These are phyloP conservation scores for Grosmannia serpens DNA, from an alignment of 2,329 filamentous ascomycete species.

Conservation along the genomic window DNA sequence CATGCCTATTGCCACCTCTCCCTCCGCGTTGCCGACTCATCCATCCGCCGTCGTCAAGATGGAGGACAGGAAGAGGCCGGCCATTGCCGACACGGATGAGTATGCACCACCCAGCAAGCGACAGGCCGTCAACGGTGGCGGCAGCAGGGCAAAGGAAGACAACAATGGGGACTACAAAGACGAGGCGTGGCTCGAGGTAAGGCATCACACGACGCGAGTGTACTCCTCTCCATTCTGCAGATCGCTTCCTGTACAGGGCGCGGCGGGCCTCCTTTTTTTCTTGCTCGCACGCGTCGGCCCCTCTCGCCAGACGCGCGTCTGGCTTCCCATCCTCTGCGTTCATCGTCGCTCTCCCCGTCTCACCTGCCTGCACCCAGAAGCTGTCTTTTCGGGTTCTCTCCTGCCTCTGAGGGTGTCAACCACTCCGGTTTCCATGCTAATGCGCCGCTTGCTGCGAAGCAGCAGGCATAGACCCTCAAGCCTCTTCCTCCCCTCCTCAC, in stretches of 20 bases:
- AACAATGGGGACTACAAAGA: conserved; percentile 42
- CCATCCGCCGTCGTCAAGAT: conserved; percentile 84
- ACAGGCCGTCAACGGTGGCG: conserved; percentile 73
- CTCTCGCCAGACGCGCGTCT: background rate
- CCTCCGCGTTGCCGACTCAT: conserved; percentile 53
- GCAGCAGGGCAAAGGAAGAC: conserved; percentile 40
- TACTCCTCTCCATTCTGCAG: conserved; percentile 2
- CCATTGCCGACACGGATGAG: conserved; percentile 68
- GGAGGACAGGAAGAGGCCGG: conserved; percentile 98
- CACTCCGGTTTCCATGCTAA: conserved; percentile 7
- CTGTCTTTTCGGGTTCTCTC: background rate
- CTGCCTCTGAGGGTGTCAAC: background rate
- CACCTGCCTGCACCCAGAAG: background rate
- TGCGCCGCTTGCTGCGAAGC: conserved; percentile 5
- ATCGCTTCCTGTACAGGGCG: background rate
- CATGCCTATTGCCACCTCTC: conserved; percentile 77
- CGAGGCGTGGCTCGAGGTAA: conserved; percentile 54
- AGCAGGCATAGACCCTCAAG: conserved; percentile 14
- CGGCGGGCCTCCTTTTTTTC: background rate
- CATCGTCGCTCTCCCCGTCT: background rate
- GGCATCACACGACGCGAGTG: conserved; percentile 27
- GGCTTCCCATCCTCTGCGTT: background rate
- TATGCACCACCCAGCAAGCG: conserved; percentile 83
- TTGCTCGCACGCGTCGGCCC: background rate
- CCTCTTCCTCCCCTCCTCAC: conserved; percentile 12